Evolutionary conservation across 2,329 filamentous ascomycete genomes (phyloP), one percentile per base, ranked within the genome.

Genomic region (Pseudovirgaria hyperparasitica): DNA sequence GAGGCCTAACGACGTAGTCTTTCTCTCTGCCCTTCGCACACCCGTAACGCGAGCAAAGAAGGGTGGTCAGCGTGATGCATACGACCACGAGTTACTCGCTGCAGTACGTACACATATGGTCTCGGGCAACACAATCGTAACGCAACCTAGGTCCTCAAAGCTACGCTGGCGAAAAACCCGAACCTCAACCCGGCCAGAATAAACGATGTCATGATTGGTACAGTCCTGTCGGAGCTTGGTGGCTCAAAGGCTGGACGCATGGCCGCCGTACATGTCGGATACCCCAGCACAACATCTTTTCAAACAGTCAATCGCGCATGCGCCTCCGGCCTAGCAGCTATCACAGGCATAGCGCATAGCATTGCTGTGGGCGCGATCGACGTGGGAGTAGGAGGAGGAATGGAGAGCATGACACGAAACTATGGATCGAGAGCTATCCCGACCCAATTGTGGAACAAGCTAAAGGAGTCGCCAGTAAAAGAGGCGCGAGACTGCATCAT

Each of bases 371-470:
- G 80, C 2, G 68, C 71, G 40, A 78, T 87, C 27, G 69, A 75
- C 35, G 63, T 66, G 0, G 86, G 82, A 33, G 72, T 94, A 35
- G 86, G 76, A 7, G 86, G 81, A 2, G 86, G 86, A 16, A 93
- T 92, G 81, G 86, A 94, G 67, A 87, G 79, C 58, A 94, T 94
- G 86, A 92, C 82, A 37, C 62, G 78, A 38, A 93, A 93, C 58
- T 94, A 94, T 55, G 85, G 76, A 27, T 72, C 64, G 15, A 64
- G 74, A 31, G 86, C 86, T n/a, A 90, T 94, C 22, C 86, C 86
- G 0, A 76, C 74, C 1, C 71, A 84, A 36, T 56, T 84, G 8
- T 93, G 84, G 82, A 74, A 78, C 0, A 74, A 69, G 27, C 58
- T 93, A 34, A 70, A 62, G 41, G 67, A 77, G 2, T 74, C 67